Base-by-base conservation (phyloP, 257 asterid genomes). In the Paulownia fortunei region DNA sequence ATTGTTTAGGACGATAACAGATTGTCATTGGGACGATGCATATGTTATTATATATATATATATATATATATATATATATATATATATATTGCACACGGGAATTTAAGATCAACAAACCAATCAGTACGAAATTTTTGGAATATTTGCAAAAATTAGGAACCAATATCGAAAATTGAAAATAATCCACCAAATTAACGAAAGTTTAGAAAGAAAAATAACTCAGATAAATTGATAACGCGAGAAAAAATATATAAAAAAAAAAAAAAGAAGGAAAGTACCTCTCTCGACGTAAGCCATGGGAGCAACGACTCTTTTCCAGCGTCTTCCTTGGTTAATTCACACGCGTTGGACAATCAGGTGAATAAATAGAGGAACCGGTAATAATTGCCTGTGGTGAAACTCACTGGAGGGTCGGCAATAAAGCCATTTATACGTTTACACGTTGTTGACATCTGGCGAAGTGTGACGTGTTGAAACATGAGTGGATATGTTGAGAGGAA, bases 221-320 rank as follows among this genome's bases (percentile, higher is more conserved):
- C 11, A n/a, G 10, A 37, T 7, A 7, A 44, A 41, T 47, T 16
- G 42, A 49, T 7, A 59, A 67, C 27, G 0, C 4, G 10, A 16
- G 46, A 59, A 16, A 39, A 23, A 15, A 42, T 2, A 68, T 24
- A 1, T 13, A 15, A 8, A 27, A 7, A 16, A 32, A 5, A 4
- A 0, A 42, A 34, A 58, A n/a, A 55, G 6, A 13, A 10, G 19
- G 23, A 16, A 39, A 5, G 46, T 75, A 89, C 94, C 97, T 89
- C 97, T 82, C 80, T 91, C 97, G 18, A 91, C 92, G 89, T 89
- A 91, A 26, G 97, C 97, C 97, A 91, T 91, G 79, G 86, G 46
- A 64, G 67, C 84, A 44, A 60, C 74, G 66, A 81, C 65, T 69
- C 51, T 34, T 68, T 56, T 81, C 84, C 74, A 61, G 85, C 39